Percentiles rank a stretch among this genome's conserved stretches.
Conservation (phyloP, 371 early-diverging fungal genomes). For the Saksenaea oblongispora region DNA sequence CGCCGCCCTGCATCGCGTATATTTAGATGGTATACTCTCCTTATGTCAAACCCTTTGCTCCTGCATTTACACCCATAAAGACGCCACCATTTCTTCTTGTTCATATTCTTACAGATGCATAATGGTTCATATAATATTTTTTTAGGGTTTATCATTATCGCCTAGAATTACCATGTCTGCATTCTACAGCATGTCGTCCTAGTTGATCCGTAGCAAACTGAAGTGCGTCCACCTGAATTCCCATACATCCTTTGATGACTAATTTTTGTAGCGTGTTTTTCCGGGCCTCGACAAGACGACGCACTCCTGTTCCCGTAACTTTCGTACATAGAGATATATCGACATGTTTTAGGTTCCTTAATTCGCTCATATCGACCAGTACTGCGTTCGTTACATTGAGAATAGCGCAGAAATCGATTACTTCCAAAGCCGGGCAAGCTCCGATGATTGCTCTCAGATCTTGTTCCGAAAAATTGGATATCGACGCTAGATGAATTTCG, state of each 20-base stretch:
- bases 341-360: conserved; percentile 7
- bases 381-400: conserved; percentile 18
- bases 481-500: background rate
- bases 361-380: conserved; percentile 12
- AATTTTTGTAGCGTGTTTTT: conserved; percentile 11
- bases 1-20: background rate
- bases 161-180: background rate
- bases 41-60: background rate
- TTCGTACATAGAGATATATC: conserved; percentile 27
- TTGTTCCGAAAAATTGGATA: background rate
- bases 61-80: background rate
- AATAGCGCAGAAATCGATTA: conserved; percentile 3
- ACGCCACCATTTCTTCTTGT: background rate
- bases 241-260: conserved; percentile 21
- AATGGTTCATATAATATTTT: background rate
- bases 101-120: background rate
- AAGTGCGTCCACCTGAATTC: conserved; percentile 26
- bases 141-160: background rate
- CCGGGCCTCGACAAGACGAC: conserved; percentile 18
- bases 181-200: conserved; percentile 2
- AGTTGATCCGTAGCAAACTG: conserved; percentile 20
- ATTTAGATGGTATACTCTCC: background rate
- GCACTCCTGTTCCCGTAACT: conserved; percentile 33
- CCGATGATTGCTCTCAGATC: conserved; percentile 6
- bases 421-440: conserved; percentile 2